Percentiles rank a stretch among this genome's conserved stretches.
These are phyloP conservation scores for Alisma plantagoaquatica DNA, from an alignment of 106 monocot genomes.

Conservation along the genomic window DNA sequence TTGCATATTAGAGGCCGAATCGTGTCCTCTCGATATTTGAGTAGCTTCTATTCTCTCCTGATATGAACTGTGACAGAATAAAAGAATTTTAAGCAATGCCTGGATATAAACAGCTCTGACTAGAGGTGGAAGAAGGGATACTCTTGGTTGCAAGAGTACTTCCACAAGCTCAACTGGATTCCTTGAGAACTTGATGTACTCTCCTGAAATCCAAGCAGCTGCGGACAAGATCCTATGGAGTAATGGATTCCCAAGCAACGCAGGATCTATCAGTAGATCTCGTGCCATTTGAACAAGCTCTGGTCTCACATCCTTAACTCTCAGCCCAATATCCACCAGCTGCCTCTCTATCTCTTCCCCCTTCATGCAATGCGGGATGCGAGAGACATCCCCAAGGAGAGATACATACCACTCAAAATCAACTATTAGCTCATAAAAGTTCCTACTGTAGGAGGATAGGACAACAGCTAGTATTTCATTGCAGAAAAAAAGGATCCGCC, in stretches of 20 bases:
- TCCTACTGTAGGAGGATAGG: conserved; percentile 42
- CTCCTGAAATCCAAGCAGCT: conserved; percentile 78
- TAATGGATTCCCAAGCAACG: conserved; percentile 62
- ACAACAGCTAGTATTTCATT: conserved; percentile 65
- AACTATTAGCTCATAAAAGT: conserved; percentile 57
- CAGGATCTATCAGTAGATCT: conserved; percentile 80
- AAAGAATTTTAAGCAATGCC: conserved; percentile 62
- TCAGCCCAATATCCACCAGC: conserved; percentile 74
- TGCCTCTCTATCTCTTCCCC: conserved; percentile 78
- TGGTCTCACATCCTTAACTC: conserved; percentile 67
- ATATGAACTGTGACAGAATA: conserved; percentile 42
- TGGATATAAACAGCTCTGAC: conserved; percentile 86
- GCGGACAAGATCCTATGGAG: conserved; percentile 52
- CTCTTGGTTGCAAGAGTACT: conserved; percentile 76
- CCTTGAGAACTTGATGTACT: conserved; percentile 67
- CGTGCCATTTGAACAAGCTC: conserved; percentile 72
- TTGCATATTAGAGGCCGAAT: neutral
- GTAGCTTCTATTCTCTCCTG: conserved; percentile 20
- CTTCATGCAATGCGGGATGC: conserved; percentile 52
- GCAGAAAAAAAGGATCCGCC: conserved; percentile 62
- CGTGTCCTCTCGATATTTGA: neutral
- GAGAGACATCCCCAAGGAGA: conserved; percentile 60
- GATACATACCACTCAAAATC: conserved; percentile 98
- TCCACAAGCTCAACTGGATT: conserved; percentile 73
- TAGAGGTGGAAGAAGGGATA: conserved; percentile 41